Conservation (phyloP, 2,329 filamentous ascomycete species). For the Leptodontidium sp. region DNA sequence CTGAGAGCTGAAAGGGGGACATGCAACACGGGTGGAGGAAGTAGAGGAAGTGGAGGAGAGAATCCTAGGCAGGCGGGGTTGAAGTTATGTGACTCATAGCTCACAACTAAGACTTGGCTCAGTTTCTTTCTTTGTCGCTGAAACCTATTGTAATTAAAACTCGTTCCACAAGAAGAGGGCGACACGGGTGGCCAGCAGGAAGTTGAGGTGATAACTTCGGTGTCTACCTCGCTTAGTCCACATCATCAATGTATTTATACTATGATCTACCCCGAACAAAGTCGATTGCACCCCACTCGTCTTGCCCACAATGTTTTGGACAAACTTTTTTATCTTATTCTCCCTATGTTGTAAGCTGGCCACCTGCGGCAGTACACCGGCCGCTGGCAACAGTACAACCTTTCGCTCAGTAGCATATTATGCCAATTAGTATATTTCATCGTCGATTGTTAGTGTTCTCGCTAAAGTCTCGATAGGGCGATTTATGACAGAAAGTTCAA, state of each 20-base stretch:
- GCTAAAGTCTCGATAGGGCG: too few species aligned
- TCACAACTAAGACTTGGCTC: not conserved
- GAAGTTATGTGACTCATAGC: slow-evolving; percentile 3
- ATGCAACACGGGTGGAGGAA: too few species aligned
- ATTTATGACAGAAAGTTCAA: too few species aligned
- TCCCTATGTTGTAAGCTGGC: too few species aligned
- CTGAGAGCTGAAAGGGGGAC: too few species aligned
- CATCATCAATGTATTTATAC: too few species aligned
- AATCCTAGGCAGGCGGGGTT: too few species aligned
- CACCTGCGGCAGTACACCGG: not conserved
- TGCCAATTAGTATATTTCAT: not conserved
- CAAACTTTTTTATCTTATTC: slow-evolving; percentile 6
- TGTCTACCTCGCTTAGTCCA: slow-evolving; percentile 11
- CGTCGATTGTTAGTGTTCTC: not conserved
- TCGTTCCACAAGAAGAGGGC: not conserved
- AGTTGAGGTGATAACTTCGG: slow-evolving; percentile 4
- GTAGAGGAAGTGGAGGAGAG: too few species aligned
- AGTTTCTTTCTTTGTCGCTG: slow-evolving; percentile 10
- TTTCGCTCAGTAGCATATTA: too few species aligned
- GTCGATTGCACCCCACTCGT: not conserved
- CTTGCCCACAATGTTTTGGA: slow-evolving; percentile 9
- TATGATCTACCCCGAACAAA: slow-evolving; percentile 4
- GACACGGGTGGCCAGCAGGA: slow-evolving; percentile 2
- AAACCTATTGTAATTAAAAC: slow-evolving; percentile 4
- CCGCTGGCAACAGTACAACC: not conserved